Percentiles rank a stretch among this genome's conserved stretches.
Evolutionary conservation across 352 stramenopile species (phyloP).

Genomic region (Phytophthora pistaciae): DNA sequence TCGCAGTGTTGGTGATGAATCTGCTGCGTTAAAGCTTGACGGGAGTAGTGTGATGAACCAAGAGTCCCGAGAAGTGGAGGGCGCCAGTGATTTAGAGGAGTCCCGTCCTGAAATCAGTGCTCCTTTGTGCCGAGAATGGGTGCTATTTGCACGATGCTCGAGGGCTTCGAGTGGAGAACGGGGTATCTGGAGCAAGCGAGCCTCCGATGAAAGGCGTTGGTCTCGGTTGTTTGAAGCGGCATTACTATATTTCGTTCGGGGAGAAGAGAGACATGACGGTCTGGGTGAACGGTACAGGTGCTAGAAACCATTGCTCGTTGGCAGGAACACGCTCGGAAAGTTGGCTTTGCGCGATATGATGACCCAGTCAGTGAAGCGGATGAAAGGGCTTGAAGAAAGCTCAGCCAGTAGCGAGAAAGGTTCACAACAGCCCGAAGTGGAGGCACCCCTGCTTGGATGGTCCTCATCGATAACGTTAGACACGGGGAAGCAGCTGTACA

Average conservation of each 20-base stretch:
- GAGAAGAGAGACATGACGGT: conserved; percentile 68
- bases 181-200: not conserved
- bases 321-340: conserved; percentile 56
- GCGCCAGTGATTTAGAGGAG: conserved; percentile 31
- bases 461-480: conserved; percentile 75
- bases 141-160: conserved; percentile 69
- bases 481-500: conserved; percentile 72
- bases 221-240: conserved; percentile 70
- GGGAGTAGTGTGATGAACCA: conserved; percentile 60
- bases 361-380: not conserved
- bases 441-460: conserved; percentile 59
- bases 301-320: conserved; percentile 74
- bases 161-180: conserved; percentile 16
- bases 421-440: conserved; percentile 7
- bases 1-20: not conserved
- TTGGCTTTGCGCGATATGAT: conserved; percentile 63
- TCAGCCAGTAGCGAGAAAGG: not conserved
- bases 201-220: conserved; percentile 31
- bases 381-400: conserved; percentile 1
- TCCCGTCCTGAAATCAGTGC: conserved; percentile 55
- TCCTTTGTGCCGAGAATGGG: conserved; percentile 77
- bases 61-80: conserved; percentile 28
- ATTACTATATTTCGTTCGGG: conserved; percentile 77
- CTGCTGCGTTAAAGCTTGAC: conserved; percentile 16
- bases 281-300: conserved; percentile 58